These are phyloP conservation scores for Tolypocladium tropicale DNA, from an alignment of 2,329 filamentous ascomycete genomes.

Conservation along the genomic window DNA sequence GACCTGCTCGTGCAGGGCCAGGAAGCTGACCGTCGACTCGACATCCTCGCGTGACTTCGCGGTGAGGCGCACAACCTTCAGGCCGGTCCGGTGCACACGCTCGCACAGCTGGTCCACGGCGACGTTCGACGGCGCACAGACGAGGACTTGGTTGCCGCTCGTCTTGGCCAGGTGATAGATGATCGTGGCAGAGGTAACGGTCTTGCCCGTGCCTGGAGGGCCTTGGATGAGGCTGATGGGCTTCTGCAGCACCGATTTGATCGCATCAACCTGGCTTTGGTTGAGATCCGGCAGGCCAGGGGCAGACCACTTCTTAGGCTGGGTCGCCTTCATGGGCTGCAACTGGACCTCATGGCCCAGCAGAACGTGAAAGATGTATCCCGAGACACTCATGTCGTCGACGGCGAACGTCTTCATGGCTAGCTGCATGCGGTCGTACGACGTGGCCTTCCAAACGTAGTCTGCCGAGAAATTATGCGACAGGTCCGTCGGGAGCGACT, in stretches of 20 bases:
- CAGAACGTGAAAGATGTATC: slow-evolving; percentile 96
- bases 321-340: slow-evolving; percentile 87
- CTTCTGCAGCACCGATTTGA: slow-evolving; percentile 88
- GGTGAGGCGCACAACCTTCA: slow-evolving; percentile 97
- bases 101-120: slow-evolving; percentile 97
- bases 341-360: slow-evolving; percentile 91
- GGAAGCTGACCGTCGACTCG: slow-evolving; percentile 92
- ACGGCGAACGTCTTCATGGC: slow-evolving; percentile 99
- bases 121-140: slow-evolving; percentile 96
- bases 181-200: slow-evolving; percentile 94
- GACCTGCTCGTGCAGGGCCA: slow-evolving; percentile 93
- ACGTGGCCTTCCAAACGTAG: slow-evolving; percentile 99
- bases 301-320: slow-evolving; percentile 95
- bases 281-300: slow-evolving; percentile 92
- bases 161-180: slow-evolving; percentile 97
- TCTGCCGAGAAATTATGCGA: slow-evolving; percentile 97
- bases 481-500: slow-evolving; percentile 89
- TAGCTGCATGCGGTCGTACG: slow-evolving; percentile 97
- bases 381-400: slow-evolving; percentile 95
- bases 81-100: slow-evolving; percentile 83
- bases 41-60: slow-evolving; percentile 98
- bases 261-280: slow-evolving; percentile 88
- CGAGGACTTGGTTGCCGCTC: slow-evolving; percentile 87
- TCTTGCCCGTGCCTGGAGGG: slow-evolving; percentile 94
- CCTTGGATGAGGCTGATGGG: slow-evolving; percentile 94